Base-by-base conservation (phyloP, 768 basidiomycete species). In the Xanthoconium stramineum region DNA sequence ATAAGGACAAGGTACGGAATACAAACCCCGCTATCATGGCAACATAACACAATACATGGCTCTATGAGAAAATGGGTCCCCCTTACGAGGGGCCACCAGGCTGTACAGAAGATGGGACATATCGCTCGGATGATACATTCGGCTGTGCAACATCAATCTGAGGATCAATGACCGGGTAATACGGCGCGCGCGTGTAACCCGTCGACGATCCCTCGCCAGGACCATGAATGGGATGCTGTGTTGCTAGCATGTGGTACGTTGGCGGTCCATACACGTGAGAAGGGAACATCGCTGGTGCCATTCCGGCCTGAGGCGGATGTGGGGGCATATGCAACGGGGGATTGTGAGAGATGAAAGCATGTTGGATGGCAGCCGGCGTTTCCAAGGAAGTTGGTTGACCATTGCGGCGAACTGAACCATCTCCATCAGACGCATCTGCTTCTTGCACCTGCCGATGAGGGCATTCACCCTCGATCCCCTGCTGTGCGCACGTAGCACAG, bases 401-500 rank as follows among this genome's bases (percentile, higher is more conserved):
- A 20, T 42, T 45, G 17, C 7, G 55, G 19, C 8, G 48, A 28
- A 52, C 28, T 8, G 60, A 47, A 33, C 61, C 56, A 35, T 70
- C 67, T 7, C 63, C 67, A 8, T 73, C 69, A 24, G 70, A 70
- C 30, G 38, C 30, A 50, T 69, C 68, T 24, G 46, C 44, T 46
- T 69, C 69, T 43, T 48, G 54, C 19, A 40, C 61, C 47, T 50
- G 28, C 53, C 68, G 75, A 63, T 83, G 80, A 17, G 69, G 73
- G 54, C 81, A 83, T 57, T 81, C 78, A 24, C 73, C 69, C 47
- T 72, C 73, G 50, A 70, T 63, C 7, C 80, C 81, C 56, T 76
- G 79, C 42, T 74, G 73, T 17, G 67, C 64, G 62, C 82, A 83
- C 33, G 69, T 52, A 51, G 72, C 65, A 62, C 81, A 82, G 42